Conservation (phyloP, 2,329 filamentous ascomycete genomes). For the Saccharata proteae region DNA sequence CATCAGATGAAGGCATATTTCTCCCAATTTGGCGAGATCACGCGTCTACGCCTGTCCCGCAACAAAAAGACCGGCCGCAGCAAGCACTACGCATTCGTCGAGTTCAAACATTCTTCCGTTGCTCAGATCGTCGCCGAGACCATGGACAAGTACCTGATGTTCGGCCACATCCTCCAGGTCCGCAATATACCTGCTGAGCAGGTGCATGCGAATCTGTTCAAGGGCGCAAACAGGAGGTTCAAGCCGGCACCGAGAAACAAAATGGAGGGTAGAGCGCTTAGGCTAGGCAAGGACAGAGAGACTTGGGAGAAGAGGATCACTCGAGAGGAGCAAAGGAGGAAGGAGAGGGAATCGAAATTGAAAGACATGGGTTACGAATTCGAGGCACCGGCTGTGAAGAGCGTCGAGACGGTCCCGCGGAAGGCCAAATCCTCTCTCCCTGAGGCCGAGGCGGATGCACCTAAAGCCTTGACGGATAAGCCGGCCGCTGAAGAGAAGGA, state of each 20-base stretch:
- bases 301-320: conserved; percentile 67
- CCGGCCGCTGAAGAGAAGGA: conserved; percentile 8
- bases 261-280: conserved; percentile 65
- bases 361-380: conserved; percentile 77
- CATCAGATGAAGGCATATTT: conserved; percentile 91
- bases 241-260: conserved; percentile 81
- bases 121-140: conserved; percentile 87
- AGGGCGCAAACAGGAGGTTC: conserved; percentile 81
- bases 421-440: conserved; percentile 12
- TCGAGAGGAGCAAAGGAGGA: conserved; percentile 59
- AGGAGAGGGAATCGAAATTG: conserved; percentile 59
- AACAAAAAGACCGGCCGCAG: conserved; percentile 85
- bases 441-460: conserved; percentile 18
- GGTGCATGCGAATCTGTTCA: conserved; percentile 72
- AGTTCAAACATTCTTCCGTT: conserved; percentile 67
- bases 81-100: conserved; percentile 91
- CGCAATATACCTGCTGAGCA: conserved; percentile 64
- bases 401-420: conserved; percentile 40
- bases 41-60: conserved; percentile 67
- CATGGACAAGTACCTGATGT: conserved; percentile 96
- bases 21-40: conserved; percentile 78
- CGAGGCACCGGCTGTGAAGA: conserved; percentile 59
- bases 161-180: conserved; percentile 86
- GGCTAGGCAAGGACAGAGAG: conserved; percentile 59
- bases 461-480: conserved; percentile 16